Conservation (phyloP, 805 yeast genomes). For the Kodamaea nitidulidarum region DNA sequence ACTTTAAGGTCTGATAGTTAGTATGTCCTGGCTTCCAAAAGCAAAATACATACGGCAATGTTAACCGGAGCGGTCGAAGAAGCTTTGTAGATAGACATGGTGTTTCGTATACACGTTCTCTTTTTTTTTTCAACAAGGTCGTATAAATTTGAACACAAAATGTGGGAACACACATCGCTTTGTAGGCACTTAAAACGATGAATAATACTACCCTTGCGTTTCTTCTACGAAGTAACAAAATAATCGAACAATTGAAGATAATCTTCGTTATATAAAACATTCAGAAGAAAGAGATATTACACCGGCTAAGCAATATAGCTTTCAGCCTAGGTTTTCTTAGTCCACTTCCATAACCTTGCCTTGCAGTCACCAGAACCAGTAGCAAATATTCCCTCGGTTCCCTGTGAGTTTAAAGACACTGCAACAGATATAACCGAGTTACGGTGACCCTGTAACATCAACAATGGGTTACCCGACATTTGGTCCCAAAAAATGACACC, state of each 20-base stretch:
- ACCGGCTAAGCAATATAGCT: neutral
- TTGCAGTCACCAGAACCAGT: conserved; percentile 97
- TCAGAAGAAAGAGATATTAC: neutral
- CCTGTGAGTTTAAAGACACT: conserved; percentile 75
- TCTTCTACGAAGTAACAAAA: neutral
- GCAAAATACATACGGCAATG: conserved; percentile 54
- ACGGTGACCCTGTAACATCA: conserved; percentile 95
- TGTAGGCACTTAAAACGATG: neutral
- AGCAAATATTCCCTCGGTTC: conserved; percentile 82
- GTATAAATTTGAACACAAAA: neutral
- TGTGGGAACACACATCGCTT: neutral
- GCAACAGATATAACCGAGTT: conserved; percentile 94
- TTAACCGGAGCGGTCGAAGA: conserved; percentile 96
- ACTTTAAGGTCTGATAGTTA: conserved; percentile 68
- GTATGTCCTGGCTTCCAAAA: conserved; percentile 1
- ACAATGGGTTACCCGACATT: conserved; percentile 80
- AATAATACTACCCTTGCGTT: neutral
- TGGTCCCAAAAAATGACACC: conserved; percentile 98
- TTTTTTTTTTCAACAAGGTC: neutral
- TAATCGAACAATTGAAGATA: conserved; percentile 2
- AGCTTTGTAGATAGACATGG: conserved; percentile 59
- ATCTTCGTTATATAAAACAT: conserved; percentile 1
- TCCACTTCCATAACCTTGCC: conserved; percentile 95
- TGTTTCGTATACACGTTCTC: conserved; percentile 1
- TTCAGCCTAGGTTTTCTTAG: conserved; percentile 30